phyloP scores from a whole-genome alignment of 495 filamentous ascomycete species.

The Tuber calosporum region DNA sequence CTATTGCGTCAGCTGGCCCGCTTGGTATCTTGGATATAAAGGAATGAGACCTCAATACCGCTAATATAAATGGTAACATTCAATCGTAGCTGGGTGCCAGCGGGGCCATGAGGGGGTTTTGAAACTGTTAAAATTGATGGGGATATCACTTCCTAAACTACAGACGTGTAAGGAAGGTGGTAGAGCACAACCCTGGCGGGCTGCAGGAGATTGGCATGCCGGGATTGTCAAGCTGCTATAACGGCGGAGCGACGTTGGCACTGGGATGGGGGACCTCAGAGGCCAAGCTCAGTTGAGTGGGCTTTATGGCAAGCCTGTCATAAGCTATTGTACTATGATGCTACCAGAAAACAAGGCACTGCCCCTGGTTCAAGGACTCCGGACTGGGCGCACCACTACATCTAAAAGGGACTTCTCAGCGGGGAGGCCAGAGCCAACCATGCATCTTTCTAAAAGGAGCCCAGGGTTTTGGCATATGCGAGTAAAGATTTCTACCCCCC shows the following conservation, averaged over 20 bases:
- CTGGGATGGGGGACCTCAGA: neutral
- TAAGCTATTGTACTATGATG: neutral
- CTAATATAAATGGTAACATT: neutral
- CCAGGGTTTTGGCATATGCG: neutral
- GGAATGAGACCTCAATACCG: neutral
- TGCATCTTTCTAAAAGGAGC: neutral
- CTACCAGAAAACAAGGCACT: neutral
- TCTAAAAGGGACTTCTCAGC: neutral
- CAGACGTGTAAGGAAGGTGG: neutral
- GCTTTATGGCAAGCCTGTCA: neutral
- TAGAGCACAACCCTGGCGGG: neutral
- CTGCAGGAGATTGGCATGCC: neutral
- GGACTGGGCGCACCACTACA: neutral
- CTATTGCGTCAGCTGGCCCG: neutral
- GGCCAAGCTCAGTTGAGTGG: neutral
- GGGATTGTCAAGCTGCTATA: no score
- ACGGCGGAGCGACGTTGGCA: no score
- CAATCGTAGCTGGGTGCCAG: neutral
- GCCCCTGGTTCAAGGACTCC: neutral
- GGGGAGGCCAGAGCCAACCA: neutral
- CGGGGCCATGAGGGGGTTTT: neutral
- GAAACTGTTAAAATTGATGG: neutral
- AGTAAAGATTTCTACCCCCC: neutral
- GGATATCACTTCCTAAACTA: neutral
- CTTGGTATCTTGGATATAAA: neutral